Conservation (phyloP, 768 basidiomycete species). For the Pisolithus albus region DNA sequence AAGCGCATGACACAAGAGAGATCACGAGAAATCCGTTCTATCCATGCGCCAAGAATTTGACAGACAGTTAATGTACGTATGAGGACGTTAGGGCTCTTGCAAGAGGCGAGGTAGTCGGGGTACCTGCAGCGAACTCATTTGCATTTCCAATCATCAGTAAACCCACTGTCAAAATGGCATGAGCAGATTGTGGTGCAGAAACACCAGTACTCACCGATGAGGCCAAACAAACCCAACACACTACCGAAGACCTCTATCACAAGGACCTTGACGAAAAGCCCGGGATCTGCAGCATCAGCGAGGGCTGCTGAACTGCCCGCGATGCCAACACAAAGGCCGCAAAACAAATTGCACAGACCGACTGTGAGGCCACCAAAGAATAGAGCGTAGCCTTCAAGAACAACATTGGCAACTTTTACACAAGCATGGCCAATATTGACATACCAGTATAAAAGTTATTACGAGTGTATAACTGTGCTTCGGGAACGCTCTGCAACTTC, state of each 20-base stretch:
- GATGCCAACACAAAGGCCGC: constrained; percentile 90
- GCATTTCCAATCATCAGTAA: constrained; percentile 70
- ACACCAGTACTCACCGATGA: constrained; percentile 62
- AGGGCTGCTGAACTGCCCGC: constrained; percentile 94
- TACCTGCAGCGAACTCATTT: constrained; percentile 43
- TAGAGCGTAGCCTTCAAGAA: constrained; percentile 68
- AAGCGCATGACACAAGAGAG: no score
- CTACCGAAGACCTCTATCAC: constrained; percentile 93
- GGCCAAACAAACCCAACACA: constrained; percentile 86
- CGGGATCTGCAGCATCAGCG: constrained; percentile 91
- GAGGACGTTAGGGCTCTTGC: constrained; percentile 25
- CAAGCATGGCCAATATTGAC: constrained; percentile 3
- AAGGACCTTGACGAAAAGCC: constrained; percentile 92
- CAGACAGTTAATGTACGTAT: constrained; percentile 24
- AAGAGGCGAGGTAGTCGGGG: constrained; percentile 27
- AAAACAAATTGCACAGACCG: constrained; percentile 89
- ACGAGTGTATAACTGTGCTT: constrained; percentile 67
- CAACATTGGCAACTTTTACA: background rate
- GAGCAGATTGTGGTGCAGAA: background rate
- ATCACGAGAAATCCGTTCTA: no score
- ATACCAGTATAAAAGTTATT: constrained; percentile 90
- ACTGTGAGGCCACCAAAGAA: constrained; percentile 98
- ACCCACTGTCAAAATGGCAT: constrained; percentile 48
- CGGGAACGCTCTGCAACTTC: constrained; percentile 58
- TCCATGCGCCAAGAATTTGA: background rate